phyloP scores from a whole-genome alignment of 352 stramenopile species.

The Globisporangium irregulare region DNA sequence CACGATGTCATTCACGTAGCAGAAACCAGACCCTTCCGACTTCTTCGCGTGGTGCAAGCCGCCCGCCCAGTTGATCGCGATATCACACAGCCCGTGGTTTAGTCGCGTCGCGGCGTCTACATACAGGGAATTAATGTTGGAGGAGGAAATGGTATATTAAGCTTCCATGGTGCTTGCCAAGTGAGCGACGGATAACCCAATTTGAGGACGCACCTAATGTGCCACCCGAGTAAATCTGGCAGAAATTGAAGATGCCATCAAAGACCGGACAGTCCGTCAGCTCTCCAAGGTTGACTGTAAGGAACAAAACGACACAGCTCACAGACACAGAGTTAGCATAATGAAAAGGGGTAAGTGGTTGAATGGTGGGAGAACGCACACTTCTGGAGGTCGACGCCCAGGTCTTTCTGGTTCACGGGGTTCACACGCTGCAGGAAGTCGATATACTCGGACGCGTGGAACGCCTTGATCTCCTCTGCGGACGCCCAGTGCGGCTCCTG shows the following conservation, averaged over 20 bases:
- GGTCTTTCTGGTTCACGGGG: conserved; percentile 56
- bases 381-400: conserved; percentile 70
- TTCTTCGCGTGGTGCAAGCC: conserved; percentile 99
- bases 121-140: neutral
- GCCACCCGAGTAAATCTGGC: conserved; percentile 65
- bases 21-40: conserved; percentile 98
- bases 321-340: neutral
- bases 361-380: conserved; percentile 65
- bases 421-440: neutral
- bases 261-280: neutral
- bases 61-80: conserved; percentile 99
- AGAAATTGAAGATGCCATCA: neutral
- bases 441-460: neutral
- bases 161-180: neutral
- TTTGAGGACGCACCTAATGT: conserved; percentile 71
- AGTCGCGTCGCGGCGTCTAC: conserved; percentile 95
- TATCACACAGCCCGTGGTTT: conserved; percentile 95
- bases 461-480: conserved; percentile 14
- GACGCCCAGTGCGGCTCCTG: conserved; percentile 81
- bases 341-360: neutral
- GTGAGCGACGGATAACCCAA: neutral
- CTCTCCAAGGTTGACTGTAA: neutral
- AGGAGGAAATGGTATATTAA: neutral
- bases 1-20: conserved; percentile 99
- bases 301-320: neutral